Percentiles rank a stretch among this genome's conserved stretches.
These are phyloP conservation scores for Mycena amicta DNA, from an alignment of 768 basidiomycete species.

Conservation along the genomic window DNA sequence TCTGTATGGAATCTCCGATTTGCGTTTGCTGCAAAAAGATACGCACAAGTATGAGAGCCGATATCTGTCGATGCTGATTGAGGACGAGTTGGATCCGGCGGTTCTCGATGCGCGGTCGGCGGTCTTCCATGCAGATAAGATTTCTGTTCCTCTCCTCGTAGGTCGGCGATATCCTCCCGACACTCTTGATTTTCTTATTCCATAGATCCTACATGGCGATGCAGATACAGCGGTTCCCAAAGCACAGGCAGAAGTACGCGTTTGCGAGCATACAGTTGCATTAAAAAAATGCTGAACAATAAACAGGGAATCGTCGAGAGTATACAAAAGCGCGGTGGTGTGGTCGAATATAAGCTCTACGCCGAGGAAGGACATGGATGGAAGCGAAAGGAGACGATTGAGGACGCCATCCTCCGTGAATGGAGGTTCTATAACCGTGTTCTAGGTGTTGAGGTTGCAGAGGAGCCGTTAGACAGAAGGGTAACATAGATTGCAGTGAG, in stretches of 20 bases:
- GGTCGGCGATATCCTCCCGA: no score
- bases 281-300: neutral
- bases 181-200: neutral
- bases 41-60: slow-evolving; percentile 61
- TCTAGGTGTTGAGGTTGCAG: slow-evolving; percentile 23
- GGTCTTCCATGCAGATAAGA: slow-evolving; percentile 60
- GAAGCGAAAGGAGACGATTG: slow-evolving; percentile 57
- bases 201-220: slow-evolving; percentile 69
- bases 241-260: slow-evolving; percentile 52
- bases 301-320: slow-evolving; percentile 47
- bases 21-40: slow-evolving; percentile 48
- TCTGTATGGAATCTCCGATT: slow-evolving; percentile 68
- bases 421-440: slow-evolving; percentile 56
- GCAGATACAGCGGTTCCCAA: slow-evolving; percentile 68
- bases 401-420: slow-evolving; percentile 55
- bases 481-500: no score
- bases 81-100: slow-evolving; percentile 49
- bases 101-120: slow-evolving; percentile 66
- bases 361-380: slow-evolving; percentile 71
- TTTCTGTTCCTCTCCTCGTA: slow-evolving; percentile 65
- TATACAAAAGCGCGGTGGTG: slow-evolving; percentile 51
- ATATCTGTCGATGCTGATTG: slow-evolving; percentile 51
- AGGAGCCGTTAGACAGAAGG: neutral
- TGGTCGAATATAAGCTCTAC: slow-evolving; percentile 62
- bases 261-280: neutral